These are phyloP conservation scores for Daldinia grandis DNA, from an alignment of 495 filamentous ascomycete species.

Conservation along the genomic window DNA sequence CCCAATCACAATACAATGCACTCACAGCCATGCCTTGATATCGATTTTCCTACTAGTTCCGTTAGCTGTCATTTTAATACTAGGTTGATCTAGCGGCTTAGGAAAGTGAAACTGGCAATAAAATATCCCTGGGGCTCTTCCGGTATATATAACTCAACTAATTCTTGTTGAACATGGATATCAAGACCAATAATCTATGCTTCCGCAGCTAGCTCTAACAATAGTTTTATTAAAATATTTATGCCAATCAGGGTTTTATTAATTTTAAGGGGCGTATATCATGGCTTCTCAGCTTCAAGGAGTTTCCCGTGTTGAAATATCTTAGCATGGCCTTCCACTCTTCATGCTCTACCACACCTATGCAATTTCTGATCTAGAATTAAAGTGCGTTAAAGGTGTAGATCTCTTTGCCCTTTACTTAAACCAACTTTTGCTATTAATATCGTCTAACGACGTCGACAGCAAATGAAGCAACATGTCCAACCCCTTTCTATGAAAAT, in stretches of 20 bases:
- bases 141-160: slow-evolving; percentile 2
- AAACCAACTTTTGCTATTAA: too few species aligned
- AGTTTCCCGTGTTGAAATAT: not conserved
- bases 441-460: not conserved
- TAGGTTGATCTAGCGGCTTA: not conserved
- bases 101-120: not conserved
- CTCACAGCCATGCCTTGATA: not conserved
- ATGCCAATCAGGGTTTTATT: not conserved
- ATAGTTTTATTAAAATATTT: not conserved
- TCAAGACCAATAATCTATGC: not conserved
- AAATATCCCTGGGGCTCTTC: not conserved
- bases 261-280: not conserved
- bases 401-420: not conserved
- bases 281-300: not conserved
- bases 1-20: too few species aligned
- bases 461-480: too few species aligned
- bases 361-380: not conserved
- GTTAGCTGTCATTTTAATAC: not conserved
- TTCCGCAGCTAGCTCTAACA: not conserved
- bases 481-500: too few species aligned
- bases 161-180: not conserved
- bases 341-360: not conserved
- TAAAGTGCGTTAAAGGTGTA: not conserved
- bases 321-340: not conserved
- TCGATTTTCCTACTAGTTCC: not conserved